Base-by-base conservation (phyloP, 768 basidiomycete species). In the Leccinellum luteum region DNA sequence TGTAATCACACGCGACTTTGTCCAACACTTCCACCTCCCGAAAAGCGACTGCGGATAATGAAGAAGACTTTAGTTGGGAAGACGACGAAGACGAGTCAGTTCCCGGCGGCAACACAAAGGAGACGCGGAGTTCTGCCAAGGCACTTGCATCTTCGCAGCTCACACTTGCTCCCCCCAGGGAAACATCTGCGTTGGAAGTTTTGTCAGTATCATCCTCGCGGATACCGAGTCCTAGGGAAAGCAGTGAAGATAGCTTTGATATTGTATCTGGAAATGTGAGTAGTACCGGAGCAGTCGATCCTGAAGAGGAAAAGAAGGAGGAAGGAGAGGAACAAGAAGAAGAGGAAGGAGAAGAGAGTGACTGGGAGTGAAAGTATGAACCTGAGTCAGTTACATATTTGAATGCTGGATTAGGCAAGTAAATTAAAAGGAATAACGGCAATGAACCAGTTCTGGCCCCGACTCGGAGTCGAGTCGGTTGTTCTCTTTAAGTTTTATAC, bases 21-120 rank as follows among this genome's bases (percentile, higher is more conserved):
- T 38, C 35, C 17, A 38, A n/a, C 35, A 38, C 35, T 8, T 38
- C 17, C 14, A 15, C 34, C 17, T 12, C 47, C 45, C 51, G 58
- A 51, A 56, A 60, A 86, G 85, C 80, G n/a, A 77, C 85, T 4
- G 71, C 77, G 8, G 84, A 88, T 56, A 83, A 80, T 27, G 94
- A 96, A 47, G 94, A 95, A 32, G 88, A 92, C 57, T 94, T 96
- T 72, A 89, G 84, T 65, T 96, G 93, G 93, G 93, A 94, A 68
- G 92, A 92, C 54, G 85, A 87, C 51, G 92, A 94, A n/a, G 91
- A 92, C n/a, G 88, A 89, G 45, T 62, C 67, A n/a, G 56, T 51
- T 13, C 53, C 70, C 14, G 50, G 63, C 7, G 58, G 55, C 3
- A 62, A 63, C 52, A 35, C 57, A 17, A 62, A 59, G 55, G 52